Evolutionary conservation across 1,139 yeast genomes (phyloP).

Genomic region (Geotrichum histeridarum): DNA sequence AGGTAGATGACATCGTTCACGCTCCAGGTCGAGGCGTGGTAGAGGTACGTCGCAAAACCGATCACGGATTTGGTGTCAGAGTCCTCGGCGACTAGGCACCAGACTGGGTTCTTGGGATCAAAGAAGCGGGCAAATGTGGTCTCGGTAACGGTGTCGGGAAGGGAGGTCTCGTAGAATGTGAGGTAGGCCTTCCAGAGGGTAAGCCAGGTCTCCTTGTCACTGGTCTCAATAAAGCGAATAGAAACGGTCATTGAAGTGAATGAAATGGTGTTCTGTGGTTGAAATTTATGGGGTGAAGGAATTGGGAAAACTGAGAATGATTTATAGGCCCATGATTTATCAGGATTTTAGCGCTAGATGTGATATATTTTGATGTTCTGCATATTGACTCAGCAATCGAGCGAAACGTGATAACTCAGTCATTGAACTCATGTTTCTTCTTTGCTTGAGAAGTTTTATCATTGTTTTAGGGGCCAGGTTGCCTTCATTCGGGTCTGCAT

Average conservation of each 20-base stretch:
- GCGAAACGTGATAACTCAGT: background rate
- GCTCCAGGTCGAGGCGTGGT: slow-evolving; percentile 50
- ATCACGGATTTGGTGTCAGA: slow-evolving; percentile 34
- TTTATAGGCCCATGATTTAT: background rate
- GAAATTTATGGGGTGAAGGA: background rate
- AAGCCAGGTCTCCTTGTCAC: slow-evolving; percentile 44
- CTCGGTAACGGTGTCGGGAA: slow-evolving; percentile 41
- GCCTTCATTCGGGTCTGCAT: too few species aligned
- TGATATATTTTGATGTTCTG: background rate
- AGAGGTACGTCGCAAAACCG: slow-evolving; percentile 47
- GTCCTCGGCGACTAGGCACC: slow-evolving; percentile 43
- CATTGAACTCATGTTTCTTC: too few species aligned
- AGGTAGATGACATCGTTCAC: slow-evolving; percentile 44
- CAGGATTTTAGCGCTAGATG: background rate
- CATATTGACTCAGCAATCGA: background rate
- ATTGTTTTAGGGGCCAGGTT: too few species aligned
- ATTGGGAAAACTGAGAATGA: background rate
- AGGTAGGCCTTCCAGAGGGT: slow-evolving; percentile 44
- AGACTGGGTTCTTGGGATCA: slow-evolving; percentile 43
- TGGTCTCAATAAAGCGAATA: slow-evolving; percentile 41
- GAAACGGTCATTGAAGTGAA: slow-evolving; percentile 23
- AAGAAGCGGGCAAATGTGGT: slow-evolving; percentile 46
- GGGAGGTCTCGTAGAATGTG: slow-evolving; percentile 43
- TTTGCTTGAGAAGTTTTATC: too few species aligned
- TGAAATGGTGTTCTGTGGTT: background rate